Conservation (phyloP, 2,329 filamentous ascomycete genomes). For the Trichoderma koningiopsis region DNA sequence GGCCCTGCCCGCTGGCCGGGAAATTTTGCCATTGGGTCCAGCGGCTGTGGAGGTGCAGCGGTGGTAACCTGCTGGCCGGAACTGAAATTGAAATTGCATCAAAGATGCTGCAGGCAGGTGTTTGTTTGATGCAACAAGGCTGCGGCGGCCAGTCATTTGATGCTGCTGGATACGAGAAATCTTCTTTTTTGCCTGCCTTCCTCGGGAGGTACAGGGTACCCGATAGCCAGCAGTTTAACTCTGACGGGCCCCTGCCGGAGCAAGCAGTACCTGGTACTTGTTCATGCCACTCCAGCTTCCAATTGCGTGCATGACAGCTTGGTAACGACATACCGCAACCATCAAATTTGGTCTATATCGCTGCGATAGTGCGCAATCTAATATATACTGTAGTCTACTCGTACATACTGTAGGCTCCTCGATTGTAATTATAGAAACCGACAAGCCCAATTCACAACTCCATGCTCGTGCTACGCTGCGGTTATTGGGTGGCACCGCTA, state of each 20-base stretch:
- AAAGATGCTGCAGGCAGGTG: background rate
- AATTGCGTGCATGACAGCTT: background rate
- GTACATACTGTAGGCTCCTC: background rate
- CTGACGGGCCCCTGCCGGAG: background rate
- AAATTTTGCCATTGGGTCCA: constrained; percentile 25
- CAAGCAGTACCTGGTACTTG: background rate
- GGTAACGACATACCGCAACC: background rate
- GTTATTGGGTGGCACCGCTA: background rate
- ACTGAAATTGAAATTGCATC: background rate
- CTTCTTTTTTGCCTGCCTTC: background rate
- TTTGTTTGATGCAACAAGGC: background rate
- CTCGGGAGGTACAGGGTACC: background rate
- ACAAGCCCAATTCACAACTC: background rate
- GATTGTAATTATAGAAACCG: background rate
- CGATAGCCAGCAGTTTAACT: background rate
- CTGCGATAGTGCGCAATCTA: background rate
- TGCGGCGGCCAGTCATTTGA: background rate
- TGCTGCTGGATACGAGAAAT: background rate
- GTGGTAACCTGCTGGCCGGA: background rate
- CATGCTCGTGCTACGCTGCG: background rate
- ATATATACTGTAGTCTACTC: background rate
- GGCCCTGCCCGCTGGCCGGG: constrained; percentile 17
- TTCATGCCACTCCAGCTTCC: background rate
- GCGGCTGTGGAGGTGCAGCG: constrained; percentile 2
- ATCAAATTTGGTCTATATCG: background rate